Base-by-base conservation (phyloP, 371 early-diverging fungal genomes). In the Massospora cicadina region DNA sequence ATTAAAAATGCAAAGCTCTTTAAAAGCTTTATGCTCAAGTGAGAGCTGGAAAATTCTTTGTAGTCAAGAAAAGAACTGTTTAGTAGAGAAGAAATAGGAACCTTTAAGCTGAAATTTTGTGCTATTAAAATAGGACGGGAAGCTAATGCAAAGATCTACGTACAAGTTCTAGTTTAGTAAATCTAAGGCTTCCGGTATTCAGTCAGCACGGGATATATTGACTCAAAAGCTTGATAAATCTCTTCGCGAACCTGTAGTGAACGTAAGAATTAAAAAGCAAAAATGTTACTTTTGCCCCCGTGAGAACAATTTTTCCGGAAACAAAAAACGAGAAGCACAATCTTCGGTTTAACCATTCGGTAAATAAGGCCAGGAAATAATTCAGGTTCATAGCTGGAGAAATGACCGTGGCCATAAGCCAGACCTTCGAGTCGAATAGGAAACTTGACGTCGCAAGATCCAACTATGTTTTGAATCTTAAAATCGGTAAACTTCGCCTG, bases 381-480 rank as follows among this genome's bases (percentile, higher is more conserved):
- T 78, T 99, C 99, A 24, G 99, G 99, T 76, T 99, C 99, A 76
- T 99, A 99, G 69, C 91, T 91, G 66, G 94, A 93, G 79, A 94
- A 99, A 65, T 91, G 89, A 32, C 93, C 91, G 81, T 99, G 99
- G 65, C 93, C 86, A 77, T 88, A 93, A 66, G 98, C 98, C 66
- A 99, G 75, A 53, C 99, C 99, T 75, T 99, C 99, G 62, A 99
- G 78, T 58, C 99, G 91, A 71, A 99, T 98, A 57, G 98, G 98
- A 73, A 99, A 99, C 76, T 95, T 95, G 70, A 98, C 96, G 78
- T 99, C 99, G 75, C 99, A 99, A 28, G 89, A 88, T 43, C 99
- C 99, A 54, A 99, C 99, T 74, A 99, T 99, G 79, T 99, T 99
- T 74, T 99, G 99, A 68, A 99, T 97, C 79, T 98, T 99, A 75